Evolutionary conservation across 1,284 basidiomycete genomes (phyloP), one percentile per base, ranked within the genome.

Genomic region (Rhodotorula sp.): DNA sequence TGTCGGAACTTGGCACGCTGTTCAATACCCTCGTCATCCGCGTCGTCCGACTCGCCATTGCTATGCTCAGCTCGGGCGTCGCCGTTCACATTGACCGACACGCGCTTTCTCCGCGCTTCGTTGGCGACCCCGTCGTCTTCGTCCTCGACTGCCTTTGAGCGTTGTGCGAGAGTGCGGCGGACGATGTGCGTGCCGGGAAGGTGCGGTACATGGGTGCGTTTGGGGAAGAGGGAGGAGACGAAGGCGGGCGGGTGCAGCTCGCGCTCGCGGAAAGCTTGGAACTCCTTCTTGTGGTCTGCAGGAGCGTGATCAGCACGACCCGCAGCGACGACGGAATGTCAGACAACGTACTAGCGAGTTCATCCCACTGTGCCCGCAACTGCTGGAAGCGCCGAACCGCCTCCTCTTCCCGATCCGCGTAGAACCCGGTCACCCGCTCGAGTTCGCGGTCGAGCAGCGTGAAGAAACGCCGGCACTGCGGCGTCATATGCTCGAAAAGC

Each of bases 211-310:
- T 57, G 70, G 25, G 64, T 63, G 49, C 62, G 59, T 41, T 66
- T 71, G 10, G 67, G 61, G 3, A 72, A 53, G 49, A 76, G 44
- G 14, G 67, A 64, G 10, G 68, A 66, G 50, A 76, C 61, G 44
- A 74, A 60, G 3, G 45, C 59, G 9, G 72, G 70, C 1, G 69
- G 57, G 19, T 49, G 61, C 2, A 63, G 17, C 34, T 76, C 74
- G 21, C 52, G 44, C 7, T 41, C 63, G 1, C 60, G 64, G 19
- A 64, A 62, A 1, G 69, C 74, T 46, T 73, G 66, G 54, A 68
- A 76, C 66, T 70, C 73, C 57, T 71, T 68, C 61, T 70, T 73
- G 67, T 77, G 75, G 23, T 59, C 72, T 64, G 52, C 23, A 16
- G 7, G 49, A 16, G 23, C 0, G 8, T 23, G 7, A 2, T 53